Evolutionary conservation across 257 asterid genomes (phyloP).

Genomic region (Solanum neorickii): DNA sequence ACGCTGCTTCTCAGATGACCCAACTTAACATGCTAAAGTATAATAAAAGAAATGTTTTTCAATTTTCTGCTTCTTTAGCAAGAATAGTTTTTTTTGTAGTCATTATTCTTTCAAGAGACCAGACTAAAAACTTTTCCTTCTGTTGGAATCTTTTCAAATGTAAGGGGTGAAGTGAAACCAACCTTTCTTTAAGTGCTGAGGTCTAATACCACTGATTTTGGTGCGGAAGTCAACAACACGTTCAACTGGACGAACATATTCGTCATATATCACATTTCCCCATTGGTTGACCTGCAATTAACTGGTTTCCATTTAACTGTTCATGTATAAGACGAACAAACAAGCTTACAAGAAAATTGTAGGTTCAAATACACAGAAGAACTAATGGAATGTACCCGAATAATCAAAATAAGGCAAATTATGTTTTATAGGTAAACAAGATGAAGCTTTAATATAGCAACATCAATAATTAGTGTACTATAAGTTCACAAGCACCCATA

Average conservation of each 20-base stretch:
- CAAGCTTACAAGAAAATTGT: background rate
- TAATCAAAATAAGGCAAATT: background rate
- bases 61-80: background rate
- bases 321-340: background rate
- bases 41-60: background rate
- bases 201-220: slow-evolving; percentile 88
- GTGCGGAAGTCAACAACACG: slow-evolving; percentile 86
- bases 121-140: background rate
- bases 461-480: background rate
- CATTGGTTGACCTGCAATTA: slow-evolving; percentile 71
- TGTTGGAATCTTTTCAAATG: background rate
- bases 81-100: background rate
- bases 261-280: slow-evolving; percentile 84
- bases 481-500: background rate
- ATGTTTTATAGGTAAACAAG: background rate
- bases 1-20: background rate
- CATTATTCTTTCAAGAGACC: background rate
- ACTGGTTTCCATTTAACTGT: background rate
- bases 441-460: background rate
- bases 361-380: background rate
- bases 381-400: background rate
- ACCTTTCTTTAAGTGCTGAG: slow-evolving; percentile 81
- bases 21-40: background rate
- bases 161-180: background rate
- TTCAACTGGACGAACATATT: slow-evolving; percentile 82